Conservation (phyloP, 306 rosid genomes). For the Gleditsia sinensis region DNA sequence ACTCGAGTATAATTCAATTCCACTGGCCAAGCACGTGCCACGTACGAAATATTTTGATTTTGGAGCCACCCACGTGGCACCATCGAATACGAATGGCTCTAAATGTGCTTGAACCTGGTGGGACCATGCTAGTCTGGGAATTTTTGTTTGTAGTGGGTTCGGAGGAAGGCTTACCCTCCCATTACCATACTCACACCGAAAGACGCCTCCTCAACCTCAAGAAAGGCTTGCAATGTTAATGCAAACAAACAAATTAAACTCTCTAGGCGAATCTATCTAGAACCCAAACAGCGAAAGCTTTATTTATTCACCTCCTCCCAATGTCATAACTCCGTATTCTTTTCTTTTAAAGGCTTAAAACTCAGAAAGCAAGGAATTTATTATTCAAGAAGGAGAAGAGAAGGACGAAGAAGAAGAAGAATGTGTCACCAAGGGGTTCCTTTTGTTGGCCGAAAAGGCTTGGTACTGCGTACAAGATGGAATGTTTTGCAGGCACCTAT, state of each 20-base stretch:
- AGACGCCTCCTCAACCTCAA: neutral
- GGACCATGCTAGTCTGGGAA: conserved; percentile 21
- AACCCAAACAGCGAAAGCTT: too few species aligned
- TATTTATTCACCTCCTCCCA: too few species aligned
- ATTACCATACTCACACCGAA: neutral
- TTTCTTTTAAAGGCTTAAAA: conserved; percentile 41
- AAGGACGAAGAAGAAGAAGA: neutral
- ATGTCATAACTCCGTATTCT: conserved; percentile 42
- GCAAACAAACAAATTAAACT: conserved; percentile 18
- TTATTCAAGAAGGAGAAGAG: neutral
- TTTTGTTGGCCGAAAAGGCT: conserved; percentile 33
- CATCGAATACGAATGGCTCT: conserved; percentile 24
- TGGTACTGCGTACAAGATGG: conserved; percentile 44
- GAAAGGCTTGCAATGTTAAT: too few species aligned
- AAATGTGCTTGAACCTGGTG: neutral
- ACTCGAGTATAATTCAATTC: too few species aligned
- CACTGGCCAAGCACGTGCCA: conserved; percentile 13
- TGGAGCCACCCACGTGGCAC: conserved; percentile 29
- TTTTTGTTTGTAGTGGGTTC: neutral
- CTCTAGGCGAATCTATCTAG: conserved; percentile 45
- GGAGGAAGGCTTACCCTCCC: neutral
- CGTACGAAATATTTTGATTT: neutral
- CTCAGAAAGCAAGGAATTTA: conserved; percentile 26
- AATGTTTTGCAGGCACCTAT: conserved; percentile 6
- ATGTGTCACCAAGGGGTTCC: conserved; percentile 67